Evolutionary conservation across 202 grass and related monocot species (phyloP), one percentile per base, ranked within the genome.

Genomic region (Carex arenaria): DNA sequence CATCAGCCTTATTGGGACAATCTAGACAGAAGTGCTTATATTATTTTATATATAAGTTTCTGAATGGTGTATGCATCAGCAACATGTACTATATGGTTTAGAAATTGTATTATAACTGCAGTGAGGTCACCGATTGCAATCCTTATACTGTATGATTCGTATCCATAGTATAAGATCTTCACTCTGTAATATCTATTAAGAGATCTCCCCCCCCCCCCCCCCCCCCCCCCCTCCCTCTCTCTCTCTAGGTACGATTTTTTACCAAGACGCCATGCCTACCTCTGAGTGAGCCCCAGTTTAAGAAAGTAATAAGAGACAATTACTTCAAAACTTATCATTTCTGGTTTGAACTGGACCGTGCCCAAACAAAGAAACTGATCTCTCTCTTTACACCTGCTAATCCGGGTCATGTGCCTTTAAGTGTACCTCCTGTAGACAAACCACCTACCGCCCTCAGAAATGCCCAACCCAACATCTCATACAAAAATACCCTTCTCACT

Each of bases 281-380:
- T 42, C 84, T 94, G 77, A 86, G 81, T 70, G 91, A 91, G 72
- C 64, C 7, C 61, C 75, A 86, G 22, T 94, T 85, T 67, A 85
- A 85, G 90, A 91, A 67, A 85, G 85, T 47, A 73, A 89, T 94
- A 31, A 67, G 55, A 83, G 83, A 59, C 34, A 94, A 91, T 87
- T 94, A 94, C 83, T 62, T 85, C 23, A 80, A 0, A 38, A 3
- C 6, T 45, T 32, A 20, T 26, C 82, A 89, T 78, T 91, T 94
- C 74, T 81, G 83, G 78, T 94, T 94, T 84, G 89, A 94, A 71
- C 82, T 94, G 65, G 87, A 94, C 61, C 82, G 80, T 87, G 54
- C 31, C 59, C 89, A 94, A 89, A 91, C 92, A 82, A 87, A 71
- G 74, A 80, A 86, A 68, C 82, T 94, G 67, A 81, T 94, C 76